Conservation (phyloP, 116 monocot species). For the Papilionanthe hybrid region DNA sequence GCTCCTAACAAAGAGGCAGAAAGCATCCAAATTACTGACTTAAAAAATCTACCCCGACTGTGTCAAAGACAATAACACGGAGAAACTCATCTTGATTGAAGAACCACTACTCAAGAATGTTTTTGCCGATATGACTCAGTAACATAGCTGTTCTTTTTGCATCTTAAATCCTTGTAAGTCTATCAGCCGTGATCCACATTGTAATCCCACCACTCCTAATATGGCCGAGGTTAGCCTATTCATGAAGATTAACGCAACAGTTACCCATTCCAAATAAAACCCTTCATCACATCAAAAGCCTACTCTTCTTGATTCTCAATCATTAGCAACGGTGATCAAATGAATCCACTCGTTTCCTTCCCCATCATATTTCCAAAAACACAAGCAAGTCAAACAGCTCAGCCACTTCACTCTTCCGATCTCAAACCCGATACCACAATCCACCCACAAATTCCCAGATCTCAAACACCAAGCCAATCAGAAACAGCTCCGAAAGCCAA, state of each 20-base stretch:
- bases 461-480: not conserved
- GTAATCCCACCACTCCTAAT: no score
- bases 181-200: no score
- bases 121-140: no score
- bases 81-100: no score
- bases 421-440: not conserved
- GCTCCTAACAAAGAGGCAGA: no score
- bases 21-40: no score
- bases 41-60: no score
- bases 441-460: slow-evolving; percentile 3
- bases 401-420: not conserved
- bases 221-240: not conserved
- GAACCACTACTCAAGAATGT: no score
- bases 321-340: not conserved
- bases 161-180: no score
- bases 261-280: not conserved
- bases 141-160: no score
- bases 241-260: not conserved
- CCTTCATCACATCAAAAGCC: not conserved
- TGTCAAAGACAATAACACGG: no score
- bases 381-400: not conserved
- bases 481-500: not conserved
- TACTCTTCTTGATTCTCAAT: not conserved
- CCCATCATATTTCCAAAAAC: not conserved
- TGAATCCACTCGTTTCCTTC: not conserved